phyloP scores from a whole-genome alignment of 2,329 filamentous ascomycete species.

The Herpotrichia juniperi region DNA sequence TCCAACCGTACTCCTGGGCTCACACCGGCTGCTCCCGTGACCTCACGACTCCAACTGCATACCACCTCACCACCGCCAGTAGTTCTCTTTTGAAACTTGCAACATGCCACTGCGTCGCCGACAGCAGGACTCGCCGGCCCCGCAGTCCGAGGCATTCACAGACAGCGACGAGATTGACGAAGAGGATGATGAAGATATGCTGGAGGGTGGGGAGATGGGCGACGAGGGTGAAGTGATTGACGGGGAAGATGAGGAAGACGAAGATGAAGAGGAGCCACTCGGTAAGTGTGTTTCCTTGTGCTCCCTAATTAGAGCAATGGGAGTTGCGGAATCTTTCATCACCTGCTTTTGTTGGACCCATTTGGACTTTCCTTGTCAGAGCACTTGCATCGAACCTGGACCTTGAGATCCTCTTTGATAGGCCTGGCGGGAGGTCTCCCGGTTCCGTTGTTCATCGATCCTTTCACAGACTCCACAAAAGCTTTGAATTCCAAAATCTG shows the following conservation, averaged over 20 bases:
- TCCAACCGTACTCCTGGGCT: neutral
- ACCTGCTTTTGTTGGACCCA: neutral
- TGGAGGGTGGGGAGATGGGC: conserved; percentile 28
- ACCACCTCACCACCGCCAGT: neutral
- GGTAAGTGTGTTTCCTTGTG: conserved; percentile 16
- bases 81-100: neutral
- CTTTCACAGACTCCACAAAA: neutral
- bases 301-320: neutral
- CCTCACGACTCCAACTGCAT: neutral
- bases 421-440: neutral
- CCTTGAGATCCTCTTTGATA: neutral
- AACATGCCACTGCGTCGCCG: conserved; percentile 36
- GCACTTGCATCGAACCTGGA: neutral
- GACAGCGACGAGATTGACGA: conserved; percentile 31
- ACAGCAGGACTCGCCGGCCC: conserved; percentile 22
- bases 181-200: conserved; percentile 25
- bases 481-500: neutral
- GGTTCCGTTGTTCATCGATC: neutral
- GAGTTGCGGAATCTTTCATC: neutral
- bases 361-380: neutral
- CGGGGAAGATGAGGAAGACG: conserved; percentile 52
- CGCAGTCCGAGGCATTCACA: conserved; percentile 23
- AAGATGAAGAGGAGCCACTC: conserved; percentile 42
- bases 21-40: neutral
- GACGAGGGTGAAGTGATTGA: conserved; percentile 31